Evolutionary conservation across 192 early-diverging fungal species (phyloP), one percentile per base, ranked within the genome.

Genomic region (Entomortierella parvispora): DNA sequence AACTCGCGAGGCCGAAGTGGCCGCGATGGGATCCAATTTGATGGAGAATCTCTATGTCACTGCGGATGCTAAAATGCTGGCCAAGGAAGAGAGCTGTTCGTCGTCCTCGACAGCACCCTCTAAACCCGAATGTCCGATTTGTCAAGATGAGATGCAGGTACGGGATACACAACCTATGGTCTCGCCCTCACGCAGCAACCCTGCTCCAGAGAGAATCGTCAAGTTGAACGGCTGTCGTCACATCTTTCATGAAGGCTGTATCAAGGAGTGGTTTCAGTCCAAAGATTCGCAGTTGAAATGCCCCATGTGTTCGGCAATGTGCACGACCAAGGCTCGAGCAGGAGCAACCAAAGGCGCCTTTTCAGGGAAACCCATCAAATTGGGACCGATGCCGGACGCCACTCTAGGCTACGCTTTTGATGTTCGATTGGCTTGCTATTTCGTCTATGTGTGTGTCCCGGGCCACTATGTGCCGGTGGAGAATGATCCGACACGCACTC

Each of bases 341-440:
- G 52, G 55, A 2, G 57, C 42, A 6, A 31, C 74, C 55, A 77
- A 64, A 34, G 43, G 31, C 4, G 46, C 60, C 9, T 52, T 76
- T 22, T 12, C 18, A 7, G 55, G 60, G 12, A 20, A 52, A 47
- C 52, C 47, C 2, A 45, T 46, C 29, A 77, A 77, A 32, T 40
- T 82, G 10, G 80, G 80, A 5, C 74, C 80, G 0, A 78, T 62
- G 64, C 80, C 80, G 0, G 74, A 82, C 61, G 74, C 65, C 6
- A 49, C 54, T 14, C 68, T 82, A 69, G 74, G 67, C 15, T 82
- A 82, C 54, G 47, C 49, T 22, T 82, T 82, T 65, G 75, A 74
- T 56, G 74, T 61, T 7, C 60, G 66, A 1, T 44, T 82, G 4
- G 46, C 50, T 2, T 76, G 74, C 33, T 82, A 77, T 37, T 78